phyloP scores from a whole-genome alignment of 768 basidiomycete species.

The Polyporus arcularius region DNA sequence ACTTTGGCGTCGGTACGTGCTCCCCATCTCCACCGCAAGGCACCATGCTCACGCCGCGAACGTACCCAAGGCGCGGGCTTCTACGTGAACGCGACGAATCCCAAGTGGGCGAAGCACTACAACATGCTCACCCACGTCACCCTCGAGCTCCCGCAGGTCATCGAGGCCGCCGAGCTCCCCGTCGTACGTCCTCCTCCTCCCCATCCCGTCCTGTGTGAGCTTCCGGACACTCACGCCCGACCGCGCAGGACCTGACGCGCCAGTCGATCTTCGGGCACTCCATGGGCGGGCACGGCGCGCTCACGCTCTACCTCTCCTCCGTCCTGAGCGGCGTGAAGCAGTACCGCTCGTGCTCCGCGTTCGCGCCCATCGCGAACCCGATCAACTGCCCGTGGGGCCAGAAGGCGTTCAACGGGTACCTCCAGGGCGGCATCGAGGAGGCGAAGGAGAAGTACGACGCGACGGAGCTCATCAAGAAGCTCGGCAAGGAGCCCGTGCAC shows the following conservation, averaged over 20 bases:
- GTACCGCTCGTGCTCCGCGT: slow-evolving; percentile 88
- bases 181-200: slow-evolving; percentile 52
- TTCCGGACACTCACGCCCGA: slow-evolving; percentile 1
- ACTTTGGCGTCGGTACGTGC: slow-evolving; percentile 77
- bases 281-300: slow-evolving; percentile 97
- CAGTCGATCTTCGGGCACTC: slow-evolving; percentile 95
- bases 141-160: slow-evolving; percentile 78
- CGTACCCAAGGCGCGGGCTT: slow-evolving; percentile 73
- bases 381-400: slow-evolving; percentile 87
- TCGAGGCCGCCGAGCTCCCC: slow-evolving; percentile 73
- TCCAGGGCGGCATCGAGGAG: slow-evolving; percentile 75
- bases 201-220: neutral
- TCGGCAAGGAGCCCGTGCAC: slow-evolving; percentile 59
- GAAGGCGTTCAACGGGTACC: slow-evolving; percentile 88
- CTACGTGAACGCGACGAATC: slow-evolving; percentile 88
- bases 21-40: neutral
- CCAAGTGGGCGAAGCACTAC: slow-evolving; percentile 72
- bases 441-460: slow-evolving; percentile 80
- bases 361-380: slow-evolving; percentile 86
- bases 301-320: slow-evolving; percentile 85
- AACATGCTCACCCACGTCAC: slow-evolving; percentile 89
- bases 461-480: slow-evolving; percentile 71
- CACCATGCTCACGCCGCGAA: neutral
- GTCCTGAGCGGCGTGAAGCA: slow-evolving; percentile 44
- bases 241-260: slow-evolving; percentile 71